phyloP scores from a whole-genome alignment of 140 eudicot species.

The Ambrosia hybrid region DNA sequence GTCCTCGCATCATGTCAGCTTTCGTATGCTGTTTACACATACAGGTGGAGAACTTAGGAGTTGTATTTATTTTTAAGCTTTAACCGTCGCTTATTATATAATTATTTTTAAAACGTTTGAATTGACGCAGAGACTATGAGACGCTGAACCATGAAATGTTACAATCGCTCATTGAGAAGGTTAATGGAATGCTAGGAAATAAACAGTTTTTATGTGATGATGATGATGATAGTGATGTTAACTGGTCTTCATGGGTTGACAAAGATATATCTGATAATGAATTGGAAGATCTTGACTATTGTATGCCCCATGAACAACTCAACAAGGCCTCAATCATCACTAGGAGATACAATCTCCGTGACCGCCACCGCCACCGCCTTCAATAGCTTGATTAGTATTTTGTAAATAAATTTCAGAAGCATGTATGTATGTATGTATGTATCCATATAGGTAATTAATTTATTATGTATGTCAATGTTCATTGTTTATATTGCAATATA shows the following conservation, averaged over 20 bases:
- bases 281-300: slow-evolving; percentile 60
- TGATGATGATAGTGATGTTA: slow-evolving; percentile 56
- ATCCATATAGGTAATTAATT: too few relatives aligned
- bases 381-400: neutral
- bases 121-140: slow-evolving; percentile 70
- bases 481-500: too few relatives aligned
- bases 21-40: slow-evolving; percentile 55
- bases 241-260: slow-evolving; percentile 71
- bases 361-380: slow-evolving; percentile 26
- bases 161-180: slow-evolving; percentile 52
- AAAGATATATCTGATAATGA: slow-evolving; percentile 64
- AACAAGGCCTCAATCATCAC: slow-evolving; percentile 36
- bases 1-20: slow-evolving; percentile 53
- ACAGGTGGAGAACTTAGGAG: slow-evolving; percentile 51
- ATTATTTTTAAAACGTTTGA: neutral
- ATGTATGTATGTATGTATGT: too few relatives aligned
- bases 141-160: slow-evolving; percentile 70
- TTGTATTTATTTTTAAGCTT: neutral
- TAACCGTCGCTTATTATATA: neutral
- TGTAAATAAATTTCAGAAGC: neutral
- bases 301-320: slow-evolving; percentile 25
- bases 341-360: slow-evolving; percentile 54
- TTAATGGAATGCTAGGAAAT: slow-evolving; percentile 47
- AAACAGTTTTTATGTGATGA: slow-evolving; percentile 29
- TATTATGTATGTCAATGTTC: too few relatives aligned